A percentile compares a stretch with the other conserved stretches of the same genome.
These are phyloP conservation scores for Bassia scoparia DNA, from an alignment of 148 eudicot genomes.

Conservation along the genomic window DNA sequence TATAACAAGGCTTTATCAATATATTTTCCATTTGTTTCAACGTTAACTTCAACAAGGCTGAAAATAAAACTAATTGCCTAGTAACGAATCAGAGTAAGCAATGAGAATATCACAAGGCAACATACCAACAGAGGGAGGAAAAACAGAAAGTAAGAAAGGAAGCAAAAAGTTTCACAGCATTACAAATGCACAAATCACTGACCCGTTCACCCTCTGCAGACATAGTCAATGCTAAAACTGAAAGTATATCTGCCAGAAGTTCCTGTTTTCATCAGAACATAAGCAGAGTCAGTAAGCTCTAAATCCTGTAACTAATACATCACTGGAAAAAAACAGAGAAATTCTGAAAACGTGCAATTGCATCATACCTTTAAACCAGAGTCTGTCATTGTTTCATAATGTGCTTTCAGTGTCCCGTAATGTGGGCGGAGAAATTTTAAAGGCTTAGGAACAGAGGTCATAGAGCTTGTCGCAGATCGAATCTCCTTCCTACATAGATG, in stretches of 20 bases:
- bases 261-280: constrained; percentile 40
- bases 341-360: neutral
- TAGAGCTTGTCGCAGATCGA: constrained; percentile 85
- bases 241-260: constrained; percentile 86
- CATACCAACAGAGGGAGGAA: neutral
- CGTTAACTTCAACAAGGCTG: neutral
- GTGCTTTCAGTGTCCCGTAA: constrained; percentile 78
- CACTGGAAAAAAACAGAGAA: neutral
- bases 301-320: neutral
- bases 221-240: constrained; percentile 96
- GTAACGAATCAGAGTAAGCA: neutral
- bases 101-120: neutral
- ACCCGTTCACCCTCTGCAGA: constrained; percentile 95
- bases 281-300: constrained; percentile 12
- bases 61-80: neutral
- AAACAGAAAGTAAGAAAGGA: neutral
- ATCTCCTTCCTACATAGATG: constrained; percentile 70
- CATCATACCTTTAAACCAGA: constrained; percentile 63
- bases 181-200: constrained; percentile 19
- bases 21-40: neutral
- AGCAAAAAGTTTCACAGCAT: neutral
- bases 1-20: neutral
- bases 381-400: constrained; percentile 63
- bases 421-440: constrained; percentile 89
- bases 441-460: constrained; percentile 98